Base-by-base conservation (phyloP, 2,329 filamentous ascomycete species). In the Talaromyces sp. region DNA sequence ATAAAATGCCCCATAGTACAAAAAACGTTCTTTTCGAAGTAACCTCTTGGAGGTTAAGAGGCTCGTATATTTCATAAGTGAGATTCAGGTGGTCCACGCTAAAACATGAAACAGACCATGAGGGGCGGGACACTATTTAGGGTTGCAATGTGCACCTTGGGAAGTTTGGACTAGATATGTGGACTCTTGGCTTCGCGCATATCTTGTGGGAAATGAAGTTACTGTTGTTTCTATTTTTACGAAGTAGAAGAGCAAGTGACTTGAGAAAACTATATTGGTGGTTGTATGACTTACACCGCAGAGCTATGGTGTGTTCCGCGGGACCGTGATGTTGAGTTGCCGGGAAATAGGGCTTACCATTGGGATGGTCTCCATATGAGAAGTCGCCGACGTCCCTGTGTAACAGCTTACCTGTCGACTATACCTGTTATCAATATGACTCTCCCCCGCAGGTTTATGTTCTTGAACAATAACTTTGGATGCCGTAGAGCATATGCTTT, bases 91-190 rank as follows among this genome's bases (percentile, higher is more conserved):
- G 14, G 14, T 45, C 22, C 14, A 43, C 37, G 10, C 37, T 60
- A 13, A 60, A 60, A 60, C 43, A 47, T 43, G 41, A 54, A 33
- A 33, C 49, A 35, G 22, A 41, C 19, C 13, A 61, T 61, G 45
- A 60, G 58, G 27, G 33, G 45, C 5, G 13, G n/a, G 22, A 49
- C 6, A n/a, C 45, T 13, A 27, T n/a, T 19, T 24, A 27, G 45
- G 59, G n/a, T n/a, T 50, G 24, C n/a, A 61, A 37, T 11, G 13
- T 24, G 43, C 49, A 16, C 13, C 13, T 22, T 14, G 33, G 8
- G 31, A 39, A 41, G 14, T 54, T 33, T 13, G 49, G 24, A 33
- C 49, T 10, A 52, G 27, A 16, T 24, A 52, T 16, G 16, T 31
- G 19, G 49, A 54, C 49, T 54, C 49, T n/a, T 54, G 49, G 27